Conservation (phyloP, 768 basidiomycete species). For the Strobilomyces confusus region DNA sequence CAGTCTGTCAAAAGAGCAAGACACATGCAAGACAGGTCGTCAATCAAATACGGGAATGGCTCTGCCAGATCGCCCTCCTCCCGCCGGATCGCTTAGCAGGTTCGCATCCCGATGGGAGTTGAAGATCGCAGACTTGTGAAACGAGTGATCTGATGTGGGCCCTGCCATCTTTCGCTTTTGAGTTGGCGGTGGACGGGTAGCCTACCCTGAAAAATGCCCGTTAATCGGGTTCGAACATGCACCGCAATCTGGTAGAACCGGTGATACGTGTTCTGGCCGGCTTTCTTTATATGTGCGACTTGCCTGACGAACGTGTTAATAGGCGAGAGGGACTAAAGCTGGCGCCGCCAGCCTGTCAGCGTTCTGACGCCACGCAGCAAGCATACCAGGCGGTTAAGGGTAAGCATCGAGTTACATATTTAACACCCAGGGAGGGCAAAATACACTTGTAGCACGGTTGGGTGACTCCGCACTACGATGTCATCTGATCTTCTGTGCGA, state of each 20-base stretch:
- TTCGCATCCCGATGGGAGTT: neutral
- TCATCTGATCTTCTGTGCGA: conserved; percentile 6
- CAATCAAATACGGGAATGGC: neutral
- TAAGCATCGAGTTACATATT: neutral
- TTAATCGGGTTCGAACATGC: neutral
- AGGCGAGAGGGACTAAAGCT: neutral
- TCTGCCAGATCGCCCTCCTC: neutral
- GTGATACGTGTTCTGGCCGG: neutral
- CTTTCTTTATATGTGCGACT: neutral
- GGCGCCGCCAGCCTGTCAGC: neutral
- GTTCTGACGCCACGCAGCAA: neutral
- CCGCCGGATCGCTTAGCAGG: neutral
- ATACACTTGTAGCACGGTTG: neutral
- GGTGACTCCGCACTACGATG: neutral
- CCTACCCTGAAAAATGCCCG: conserved; percentile 3
- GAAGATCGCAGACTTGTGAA: conserved; percentile 9
- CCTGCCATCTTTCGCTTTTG: neutral
- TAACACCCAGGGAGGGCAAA: neutral
- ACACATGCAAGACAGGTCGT: neutral
- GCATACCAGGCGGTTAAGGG: conserved; percentile 2
- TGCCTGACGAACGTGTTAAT: conserved; percentile 6
- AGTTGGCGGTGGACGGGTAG: neutral
- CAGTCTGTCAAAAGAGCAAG: neutral
- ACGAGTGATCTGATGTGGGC: neutral
- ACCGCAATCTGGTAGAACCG: neutral